Conservation (phyloP, 2,329 filamentous ascomycete species). For the Aspergillus fructus region DNA sequence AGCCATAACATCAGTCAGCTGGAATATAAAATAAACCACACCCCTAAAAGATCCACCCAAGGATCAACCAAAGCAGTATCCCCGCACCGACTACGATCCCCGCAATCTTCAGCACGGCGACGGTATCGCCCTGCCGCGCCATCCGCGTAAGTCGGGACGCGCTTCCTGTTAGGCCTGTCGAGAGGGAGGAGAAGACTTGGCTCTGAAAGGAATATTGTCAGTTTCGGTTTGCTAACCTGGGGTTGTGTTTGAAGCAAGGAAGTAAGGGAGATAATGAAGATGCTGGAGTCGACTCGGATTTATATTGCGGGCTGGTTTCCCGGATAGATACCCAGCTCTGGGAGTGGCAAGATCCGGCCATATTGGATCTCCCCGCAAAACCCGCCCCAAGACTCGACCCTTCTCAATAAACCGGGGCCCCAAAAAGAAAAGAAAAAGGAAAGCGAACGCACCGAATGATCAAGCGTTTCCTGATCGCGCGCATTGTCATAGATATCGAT, state of each 20-base stretch:
- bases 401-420: too few species aligned
- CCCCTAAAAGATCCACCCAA: conserved; percentile 58
- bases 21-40: too few species aligned
- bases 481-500: conserved; percentile 98
- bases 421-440: neutral
- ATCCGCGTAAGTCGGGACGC: conserved; percentile 81
- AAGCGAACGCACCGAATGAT: conserved; percentile 68
- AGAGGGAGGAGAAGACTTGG: conserved; percentile 89
- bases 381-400: too few species aligned
- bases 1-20: too few species aligned
- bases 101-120: conserved; percentile 85
- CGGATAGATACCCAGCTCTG: neutral
- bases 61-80: conserved; percentile 72
- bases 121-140: conserved; percentile 85
- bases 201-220: conserved; percentile 50
- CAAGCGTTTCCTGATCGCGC: conserved; percentile 80
- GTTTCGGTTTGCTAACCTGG: neutral
- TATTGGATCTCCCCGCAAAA: neutral
- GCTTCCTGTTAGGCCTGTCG: conserved; percentile 77
- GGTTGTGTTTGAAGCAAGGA: neutral
- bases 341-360: neutral
- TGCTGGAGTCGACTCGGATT: too few species aligned
- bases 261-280: too few species aligned
- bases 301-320: too few species aligned
- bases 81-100: conserved; percentile 75